Percentiles rank a stretch among this genome's conserved stretches.
Conservation (phyloP, 2,329 filamentous ascomycete genomes). For the Colletotrichum euphorbiae region DNA sequence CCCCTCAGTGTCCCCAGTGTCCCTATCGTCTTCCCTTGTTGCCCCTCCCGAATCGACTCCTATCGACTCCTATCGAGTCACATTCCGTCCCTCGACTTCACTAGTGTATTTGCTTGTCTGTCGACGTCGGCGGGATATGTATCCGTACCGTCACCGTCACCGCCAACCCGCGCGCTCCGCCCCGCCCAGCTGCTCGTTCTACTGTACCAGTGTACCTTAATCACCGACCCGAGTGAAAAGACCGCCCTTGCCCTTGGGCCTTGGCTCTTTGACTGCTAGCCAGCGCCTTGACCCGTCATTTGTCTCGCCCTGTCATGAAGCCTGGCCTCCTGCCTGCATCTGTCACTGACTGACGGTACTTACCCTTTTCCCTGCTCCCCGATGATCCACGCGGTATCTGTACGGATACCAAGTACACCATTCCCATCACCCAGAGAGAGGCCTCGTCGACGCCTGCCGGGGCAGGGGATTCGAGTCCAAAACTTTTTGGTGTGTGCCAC, state of each 20-base stretch:
- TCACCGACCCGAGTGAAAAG: background rate
- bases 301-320: conserved; percentile 30
- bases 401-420: too few species aligned
- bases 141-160: background rate
- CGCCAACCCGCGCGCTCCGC: background rate
- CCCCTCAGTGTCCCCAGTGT: background rate
- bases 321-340: conserved; percentile 18
- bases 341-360: conserved; percentile 17
- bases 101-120: background rate
- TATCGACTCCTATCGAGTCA: conserved; percentile 12
- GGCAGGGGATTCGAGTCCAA: conserved; percentile 31
- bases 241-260: too few species aligned
- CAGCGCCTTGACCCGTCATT: conserved; percentile 34
- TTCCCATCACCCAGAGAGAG: conserved; percentile 25
- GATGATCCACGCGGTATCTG: background rate
- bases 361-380: conserved; percentile 5
- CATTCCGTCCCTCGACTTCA: conserved; percentile 3
- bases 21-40: conserved; percentile 20
- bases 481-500: conserved; percentile 38
- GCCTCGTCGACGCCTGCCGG: conserved; percentile 32
- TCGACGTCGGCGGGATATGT: background rate
- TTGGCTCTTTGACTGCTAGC: conserved; percentile 5
- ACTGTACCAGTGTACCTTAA: too few species aligned
- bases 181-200: background rate
- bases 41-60: too few species aligned